Evolutionary conservation across 2,329 filamentous ascomycete genomes (phyloP).

Genomic region (Neofusicoccum kwambonambiense): DNA sequence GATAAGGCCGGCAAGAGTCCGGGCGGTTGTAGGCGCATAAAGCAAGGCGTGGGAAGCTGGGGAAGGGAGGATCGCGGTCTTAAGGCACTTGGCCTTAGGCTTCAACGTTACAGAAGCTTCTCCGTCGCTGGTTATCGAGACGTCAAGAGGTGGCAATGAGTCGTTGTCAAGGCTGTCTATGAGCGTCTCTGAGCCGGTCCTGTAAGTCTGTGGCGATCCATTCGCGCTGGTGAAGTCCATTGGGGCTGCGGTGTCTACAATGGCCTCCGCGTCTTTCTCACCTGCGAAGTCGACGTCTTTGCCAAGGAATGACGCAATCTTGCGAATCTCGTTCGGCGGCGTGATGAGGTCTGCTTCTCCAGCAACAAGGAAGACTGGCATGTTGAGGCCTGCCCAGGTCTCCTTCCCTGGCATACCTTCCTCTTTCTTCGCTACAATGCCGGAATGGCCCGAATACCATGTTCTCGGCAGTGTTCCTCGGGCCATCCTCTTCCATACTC

Average conservation of each 20-base stretch:
- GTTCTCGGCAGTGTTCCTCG: conserved; percentile 63
- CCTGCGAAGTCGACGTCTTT: conserved; percentile 27
- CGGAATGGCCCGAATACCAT: conserved; percentile 38
- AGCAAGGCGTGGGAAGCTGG: conserved; percentile 82
- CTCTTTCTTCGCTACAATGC: conserved; percentile 29
- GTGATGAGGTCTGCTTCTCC: conserved; percentile 77
- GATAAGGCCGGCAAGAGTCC: conserved; percentile 75
- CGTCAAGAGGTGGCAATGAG: conserved; percentile 2
- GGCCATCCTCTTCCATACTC: conserved; percentile 80
- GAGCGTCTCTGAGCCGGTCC: conserved; percentile 15
- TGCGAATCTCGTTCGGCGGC: conserved; percentile 66
- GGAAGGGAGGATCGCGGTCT: conserved; percentile 67
- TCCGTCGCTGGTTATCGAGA: conserved; percentile 30
- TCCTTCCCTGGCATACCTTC: conserved; percentile 69
- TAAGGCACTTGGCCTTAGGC: conserved; percentile 48
- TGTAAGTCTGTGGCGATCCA: conserved; percentile 6
- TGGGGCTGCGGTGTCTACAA: conserved; percentile 53
- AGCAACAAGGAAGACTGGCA: conserved; percentile 76
- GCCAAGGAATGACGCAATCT: conserved; percentile 56
- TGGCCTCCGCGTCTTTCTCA: conserved; percentile 26
- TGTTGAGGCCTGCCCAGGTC: conserved; percentile 68
- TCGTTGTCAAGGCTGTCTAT: conserved; percentile 7
- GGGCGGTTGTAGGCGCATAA: conserved; percentile 73
- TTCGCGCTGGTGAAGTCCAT: conserved; percentile 37
- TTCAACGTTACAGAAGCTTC: conserved; percentile 47